Conservation (phyloP, 1,284 basidiomycete genomes). For the Ustilago vetiveriae region DNA sequence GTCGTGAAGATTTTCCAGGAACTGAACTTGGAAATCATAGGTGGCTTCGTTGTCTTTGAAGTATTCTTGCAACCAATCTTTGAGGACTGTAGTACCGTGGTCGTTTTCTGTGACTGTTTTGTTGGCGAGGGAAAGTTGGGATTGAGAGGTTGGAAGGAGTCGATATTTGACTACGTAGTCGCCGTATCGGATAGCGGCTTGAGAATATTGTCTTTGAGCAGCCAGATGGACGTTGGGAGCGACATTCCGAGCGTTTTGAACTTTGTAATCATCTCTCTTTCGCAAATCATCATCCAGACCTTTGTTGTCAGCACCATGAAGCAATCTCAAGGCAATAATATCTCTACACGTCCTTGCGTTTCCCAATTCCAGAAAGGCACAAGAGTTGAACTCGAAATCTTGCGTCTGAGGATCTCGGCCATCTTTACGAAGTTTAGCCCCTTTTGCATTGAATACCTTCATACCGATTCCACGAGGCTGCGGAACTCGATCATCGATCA, state of each 20-base stretch:
- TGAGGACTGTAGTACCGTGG: slow-evolving; percentile 33
- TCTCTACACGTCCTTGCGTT: slow-evolving; percentile 36
- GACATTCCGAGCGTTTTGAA: slow-evolving; percentile 50
- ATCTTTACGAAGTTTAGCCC: slow-evolving; percentile 35
- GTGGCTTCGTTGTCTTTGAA: slow-evolving; percentile 37
- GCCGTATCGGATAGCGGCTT: slow-evolving; percentile 56
- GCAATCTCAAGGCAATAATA: slow-evolving; percentile 43
- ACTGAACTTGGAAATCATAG: slow-evolving; percentile 57
- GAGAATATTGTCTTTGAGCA: slow-evolving; percentile 52
- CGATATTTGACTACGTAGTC: slow-evolving; percentile 60
- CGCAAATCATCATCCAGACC: slow-evolving; percentile 41
- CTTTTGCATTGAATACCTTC: slow-evolving; percentile 55
- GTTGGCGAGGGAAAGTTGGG: slow-evolving; percentile 33
- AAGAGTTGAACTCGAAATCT: slow-evolving; percentile 60
- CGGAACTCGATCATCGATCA: slow-evolving; percentile 55
- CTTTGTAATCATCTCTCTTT: slow-evolving; percentile 51
- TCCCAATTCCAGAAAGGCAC: slow-evolving; percentile 37
- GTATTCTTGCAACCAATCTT: slow-evolving; percentile 33
- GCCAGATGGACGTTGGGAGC: slow-evolving; percentile 49
- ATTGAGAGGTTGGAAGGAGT: slow-evolving; percentile 40
- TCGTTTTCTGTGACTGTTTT: slow-evolving; percentile 33
- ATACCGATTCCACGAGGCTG: slow-evolving; percentile 59
- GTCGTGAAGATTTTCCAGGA: slow-evolving; percentile 57
- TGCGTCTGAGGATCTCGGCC: slow-evolving; percentile 54
- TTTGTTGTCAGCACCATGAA: slow-evolving; percentile 35